Evolutionary conservation across 768 basidiomycete genomes (phyloP), one percentile per base, ranked within the genome.

Genomic region (Mrakia blollopis): DNA sequence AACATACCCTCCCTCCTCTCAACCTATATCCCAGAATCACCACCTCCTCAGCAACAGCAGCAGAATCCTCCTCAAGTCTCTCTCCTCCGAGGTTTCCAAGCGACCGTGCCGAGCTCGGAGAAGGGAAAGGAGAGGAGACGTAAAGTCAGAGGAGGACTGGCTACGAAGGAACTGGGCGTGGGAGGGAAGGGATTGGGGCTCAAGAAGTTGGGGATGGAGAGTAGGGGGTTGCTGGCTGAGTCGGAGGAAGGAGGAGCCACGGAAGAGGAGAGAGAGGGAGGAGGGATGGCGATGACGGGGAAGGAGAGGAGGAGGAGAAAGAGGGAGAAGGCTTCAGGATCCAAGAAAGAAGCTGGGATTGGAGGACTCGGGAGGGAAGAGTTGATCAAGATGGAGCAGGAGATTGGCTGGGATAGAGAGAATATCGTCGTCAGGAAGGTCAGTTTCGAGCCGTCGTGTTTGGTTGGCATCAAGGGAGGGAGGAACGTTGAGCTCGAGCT

Each of bases 31-130:
- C 14, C 78, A 80, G 50, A 81, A 75, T 57, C 73, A 44, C 52
- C 70, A 65, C 57, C 37, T 4, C 74, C 23, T 30, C 73, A 44
- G 21, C 65, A 21, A 16, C 32, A 57, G n/a, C 54, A 54, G 16
- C 65, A 68, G 8, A 10, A 28, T 11, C 13, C 13, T 28, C 63
- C 63, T 16, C 37, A 35, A n/a, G 78, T 39, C 50, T 79, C 70
- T 80, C 86, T 98, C 47, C 85, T 97, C 60, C 89, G 91, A 63
- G 96, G 96, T 0, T 98, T 98, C 84, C 91, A 92, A 81, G 96
- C 96, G 25, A 98, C 96, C 2, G 91, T 97, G 61, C 96, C 96
- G 18, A 92, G 91, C 81, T 89, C 94, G 54, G 91, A 93, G 80
- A 88, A 89, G 81, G 87, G 92, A 73, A 90, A 91, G 78, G 86